Percentiles rank a stretch among this genome's conserved stretches.
phyloP scores from a whole-genome alignment of 345 rosid species.

The Salix koriyanagi region DNA sequence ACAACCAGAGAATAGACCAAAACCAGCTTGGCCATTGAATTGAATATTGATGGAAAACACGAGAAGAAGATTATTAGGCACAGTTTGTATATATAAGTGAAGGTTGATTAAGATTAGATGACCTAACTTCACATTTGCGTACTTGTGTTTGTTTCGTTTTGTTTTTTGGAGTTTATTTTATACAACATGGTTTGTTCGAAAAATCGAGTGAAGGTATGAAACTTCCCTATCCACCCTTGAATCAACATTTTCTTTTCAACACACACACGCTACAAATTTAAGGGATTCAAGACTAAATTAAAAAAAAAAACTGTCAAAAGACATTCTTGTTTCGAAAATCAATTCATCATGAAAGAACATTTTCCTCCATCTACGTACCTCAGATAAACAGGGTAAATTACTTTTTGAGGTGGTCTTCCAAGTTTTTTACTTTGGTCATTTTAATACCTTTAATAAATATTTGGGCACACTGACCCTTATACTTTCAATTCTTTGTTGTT shows the following conservation, averaged over 20 bases:
- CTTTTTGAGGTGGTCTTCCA: background rate
- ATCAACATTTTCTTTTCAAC: background rate
- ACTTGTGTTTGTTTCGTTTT: background rate
- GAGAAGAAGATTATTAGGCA: background rate
- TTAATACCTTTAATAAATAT: background rate
- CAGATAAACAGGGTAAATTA: background rate
- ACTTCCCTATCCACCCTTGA: background rate
- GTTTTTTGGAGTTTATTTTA: background rate
- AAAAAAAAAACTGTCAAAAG: background rate
- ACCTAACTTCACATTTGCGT: conserved; percentile 33
- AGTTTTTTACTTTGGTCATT: background rate
- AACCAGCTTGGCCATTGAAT: conserved; percentile 34
- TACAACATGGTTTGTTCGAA: background rate
- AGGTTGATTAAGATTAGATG: conserved; percentile 29
- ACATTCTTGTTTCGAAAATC: background rate
- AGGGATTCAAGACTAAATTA: background rate
- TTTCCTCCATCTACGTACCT: background rate
- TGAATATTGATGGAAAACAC: background rate
- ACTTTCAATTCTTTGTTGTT: background rate
- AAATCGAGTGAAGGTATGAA: background rate
- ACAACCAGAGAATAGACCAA: conserved; percentile 26
- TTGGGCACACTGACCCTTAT: background rate
- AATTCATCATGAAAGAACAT: background rate
- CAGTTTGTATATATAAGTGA: background rate
- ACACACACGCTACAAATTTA: background rate